phyloP scores from a whole-genome alignment of 2,329 filamentous ascomycete species.

The Hortaea werneckii region DNA sequence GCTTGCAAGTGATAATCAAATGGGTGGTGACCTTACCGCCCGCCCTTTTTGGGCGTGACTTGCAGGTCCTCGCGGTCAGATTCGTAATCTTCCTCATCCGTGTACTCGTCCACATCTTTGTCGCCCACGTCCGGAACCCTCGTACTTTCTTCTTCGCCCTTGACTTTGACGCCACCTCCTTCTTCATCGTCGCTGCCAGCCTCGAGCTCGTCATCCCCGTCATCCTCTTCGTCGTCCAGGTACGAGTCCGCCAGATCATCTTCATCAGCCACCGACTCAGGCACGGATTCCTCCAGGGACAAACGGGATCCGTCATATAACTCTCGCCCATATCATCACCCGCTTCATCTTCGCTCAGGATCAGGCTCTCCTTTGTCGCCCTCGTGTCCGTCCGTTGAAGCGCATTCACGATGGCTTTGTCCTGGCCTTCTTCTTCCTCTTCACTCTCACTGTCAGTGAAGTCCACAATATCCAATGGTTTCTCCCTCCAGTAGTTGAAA shows the following conservation, averaged over 20 bases:
- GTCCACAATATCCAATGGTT: constrained; percentile 72
- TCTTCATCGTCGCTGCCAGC: constrained; percentile 3
- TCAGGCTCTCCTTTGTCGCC: constrained; percentile 7
- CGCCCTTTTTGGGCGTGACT: no score
- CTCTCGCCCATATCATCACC: constrained; percentile 16
- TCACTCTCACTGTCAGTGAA: constrained; percentile 75
- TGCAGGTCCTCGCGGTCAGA: no score
- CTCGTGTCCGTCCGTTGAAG: constrained; percentile 9
- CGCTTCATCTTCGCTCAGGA: constrained; percentile 25
- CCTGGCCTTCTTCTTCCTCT: constrained; percentile 27
- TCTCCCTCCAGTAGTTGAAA: constrained; percentile 91
- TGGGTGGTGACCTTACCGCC: no score
- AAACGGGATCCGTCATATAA: constrained; percentile 10
- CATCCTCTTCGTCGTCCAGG: constrained; percentile 3
- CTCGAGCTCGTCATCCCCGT: constrained; percentile 6
- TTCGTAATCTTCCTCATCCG: no score
- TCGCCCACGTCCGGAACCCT: no score
- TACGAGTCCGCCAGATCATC: constrained; percentile 2
- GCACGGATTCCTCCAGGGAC: constrained; percentile 9
- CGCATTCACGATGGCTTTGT: neutral
- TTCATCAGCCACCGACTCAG: constrained; percentile 3
- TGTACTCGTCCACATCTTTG: no score
- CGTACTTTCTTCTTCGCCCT: no score
- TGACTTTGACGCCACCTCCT: neutral
- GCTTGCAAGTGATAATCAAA: no score